A percentile compares a stretch with the other conserved stretches of the same genome.
phyloP scores from a whole-genome alignment of 83 land plant species.

The Picea abies region DNA sequence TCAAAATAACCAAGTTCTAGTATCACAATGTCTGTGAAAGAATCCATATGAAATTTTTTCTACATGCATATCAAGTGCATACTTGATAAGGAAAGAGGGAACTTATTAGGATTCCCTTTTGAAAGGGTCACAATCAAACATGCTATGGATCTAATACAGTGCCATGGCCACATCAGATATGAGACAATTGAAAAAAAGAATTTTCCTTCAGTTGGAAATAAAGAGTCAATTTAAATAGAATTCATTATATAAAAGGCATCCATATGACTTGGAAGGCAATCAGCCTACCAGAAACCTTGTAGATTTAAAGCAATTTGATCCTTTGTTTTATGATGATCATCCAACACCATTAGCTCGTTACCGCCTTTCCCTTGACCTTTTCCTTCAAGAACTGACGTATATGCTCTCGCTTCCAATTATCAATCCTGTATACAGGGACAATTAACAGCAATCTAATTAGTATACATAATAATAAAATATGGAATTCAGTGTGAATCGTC shows the following conservation, averaged over 20 bases:
- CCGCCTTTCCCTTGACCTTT: constrained; percentile 50
- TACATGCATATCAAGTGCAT: too few relatives aligned
- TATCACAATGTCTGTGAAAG: too few relatives aligned
- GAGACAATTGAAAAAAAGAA: too few relatives aligned
- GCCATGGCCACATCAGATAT: too few relatives aligned
- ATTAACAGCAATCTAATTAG: neutral
- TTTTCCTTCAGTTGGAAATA: too few relatives aligned
- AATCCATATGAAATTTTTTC: too few relatives aligned
- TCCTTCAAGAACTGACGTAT: constrained; percentile 74
- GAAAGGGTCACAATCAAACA: too few relatives aligned
- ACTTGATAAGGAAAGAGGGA: too few relatives aligned
- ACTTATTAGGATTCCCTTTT: too few relatives aligned
- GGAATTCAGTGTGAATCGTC: neutral
- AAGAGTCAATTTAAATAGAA: neutral
- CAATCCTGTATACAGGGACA: constrained; percentile 63
- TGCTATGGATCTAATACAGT: too few relatives aligned
- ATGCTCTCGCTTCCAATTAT: constrained; percentile 95
- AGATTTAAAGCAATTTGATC: neutral
- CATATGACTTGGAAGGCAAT: neutral
- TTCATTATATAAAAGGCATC: neutral
- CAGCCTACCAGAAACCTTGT: neutral
- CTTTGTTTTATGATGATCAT: neutral
- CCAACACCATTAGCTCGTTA: neutral
- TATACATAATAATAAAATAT: neutral
- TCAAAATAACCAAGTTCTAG: too few relatives aligned